Evolutionary conservation across 805 yeast species (phyloP).

Genomic region (Starmerella vaccinii): DNA sequence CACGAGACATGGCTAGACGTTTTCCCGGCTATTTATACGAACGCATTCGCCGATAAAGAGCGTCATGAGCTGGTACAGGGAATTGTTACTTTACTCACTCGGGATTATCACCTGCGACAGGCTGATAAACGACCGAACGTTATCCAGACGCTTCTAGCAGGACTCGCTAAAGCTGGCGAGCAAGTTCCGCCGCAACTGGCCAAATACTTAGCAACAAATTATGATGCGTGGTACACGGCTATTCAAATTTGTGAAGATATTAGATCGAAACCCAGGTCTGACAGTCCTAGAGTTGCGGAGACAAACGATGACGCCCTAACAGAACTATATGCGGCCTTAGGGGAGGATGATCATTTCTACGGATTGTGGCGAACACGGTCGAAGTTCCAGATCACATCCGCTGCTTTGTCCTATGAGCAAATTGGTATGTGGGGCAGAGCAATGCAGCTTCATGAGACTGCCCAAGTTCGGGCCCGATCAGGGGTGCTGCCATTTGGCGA

Average conservation of each 20-base stretch:
- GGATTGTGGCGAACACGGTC: slow-evolving; percentile 97
- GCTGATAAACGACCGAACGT: slow-evolving; percentile 79
- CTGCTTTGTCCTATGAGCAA: slow-evolving; percentile 90
- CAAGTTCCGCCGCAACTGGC: slow-evolving; percentile 91
- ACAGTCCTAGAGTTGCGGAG: slow-evolving; percentile 66
- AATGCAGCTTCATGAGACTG: slow-evolving; percentile 84
- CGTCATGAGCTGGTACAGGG: slow-evolving; percentile 75
- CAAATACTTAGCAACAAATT: slow-evolving; percentile 76
- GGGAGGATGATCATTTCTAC: slow-evolving; percentile 93
- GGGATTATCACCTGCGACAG: slow-evolving; percentile 89
- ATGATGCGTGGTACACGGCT: slow-evolving; percentile 85
- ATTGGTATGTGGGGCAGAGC: slow-evolving; percentile 93
- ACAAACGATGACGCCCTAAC: slow-evolving; percentile 82
- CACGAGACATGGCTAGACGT: slow-evolving; percentile 73
- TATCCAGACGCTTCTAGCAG: slow-evolving; percentile 71
- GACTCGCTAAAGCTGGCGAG: slow-evolving; percentile 50
- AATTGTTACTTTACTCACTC: slow-evolving; percentile 66
- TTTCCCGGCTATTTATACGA: slow-evolving; percentile 67
- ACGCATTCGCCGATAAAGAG: slow-evolving; percentile 64
- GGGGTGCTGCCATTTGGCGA: slow-evolving; percentile 94
- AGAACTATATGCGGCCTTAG: slow-evolving; percentile 76
- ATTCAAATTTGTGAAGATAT: slow-evolving; percentile 73
- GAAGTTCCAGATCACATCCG: slow-evolving; percentile 82
- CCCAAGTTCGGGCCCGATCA: slow-evolving; percentile 91
- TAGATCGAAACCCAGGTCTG: slow-evolving; percentile 46